Evolutionary conservation across 495 filamentous ascomycete species (phyloP), one percentile per base, ranked within the genome.

Genomic region (Delitschia confertaspora): DNA sequence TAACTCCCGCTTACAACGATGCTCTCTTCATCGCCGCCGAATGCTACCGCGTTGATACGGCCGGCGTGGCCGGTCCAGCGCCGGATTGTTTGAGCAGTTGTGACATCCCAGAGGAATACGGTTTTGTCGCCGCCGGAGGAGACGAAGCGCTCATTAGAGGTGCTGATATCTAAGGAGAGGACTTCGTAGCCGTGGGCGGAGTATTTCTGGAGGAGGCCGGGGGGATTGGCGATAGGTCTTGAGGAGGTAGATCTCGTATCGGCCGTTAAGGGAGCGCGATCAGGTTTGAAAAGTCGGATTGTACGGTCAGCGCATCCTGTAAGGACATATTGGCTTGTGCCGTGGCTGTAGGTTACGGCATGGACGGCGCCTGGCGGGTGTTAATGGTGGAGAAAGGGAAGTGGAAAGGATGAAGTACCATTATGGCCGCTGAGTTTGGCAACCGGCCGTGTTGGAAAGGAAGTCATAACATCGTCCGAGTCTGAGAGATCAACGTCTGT

Each of bases 21-120:
- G 2, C 65, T 65, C 9, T 82, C 85, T 20, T 65, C 81, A 13
- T 72, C 71, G 9, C 85, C 88, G 0, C 73, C 86, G 53, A 93
- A 94, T 22, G 69, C 65, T 3, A 88, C 83, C 10, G 70, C 64
- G 61, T 96, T 93, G 24, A 98, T 69, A 19, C 85, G 66, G 3
- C 80, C 85, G 33, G 69, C 65, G 40, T 64, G 55, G 20, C 69
- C 68, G 21, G 68, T 70, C 69, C 88, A 93, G 22, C 89, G 71
- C 21, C 80, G 71, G 11, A 81, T 57, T 0, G 89, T 94, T 52
- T 66, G 65, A 6, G 80, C 85, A 4, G 81, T 80, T 4, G 77
- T 65, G 0, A 95, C 91, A 65, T 98, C 91, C 91, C 91, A 98
- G 13, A 93, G 72, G 58, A 94, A 93, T 3, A 93, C 85, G 53